A percentile compares a stretch with the other conserved stretches of the same genome.
Evolutionary conservation across 2,329 filamentous ascomycete genomes (phyloP).

Genomic region (Aspergillus fumigatus): DNA sequence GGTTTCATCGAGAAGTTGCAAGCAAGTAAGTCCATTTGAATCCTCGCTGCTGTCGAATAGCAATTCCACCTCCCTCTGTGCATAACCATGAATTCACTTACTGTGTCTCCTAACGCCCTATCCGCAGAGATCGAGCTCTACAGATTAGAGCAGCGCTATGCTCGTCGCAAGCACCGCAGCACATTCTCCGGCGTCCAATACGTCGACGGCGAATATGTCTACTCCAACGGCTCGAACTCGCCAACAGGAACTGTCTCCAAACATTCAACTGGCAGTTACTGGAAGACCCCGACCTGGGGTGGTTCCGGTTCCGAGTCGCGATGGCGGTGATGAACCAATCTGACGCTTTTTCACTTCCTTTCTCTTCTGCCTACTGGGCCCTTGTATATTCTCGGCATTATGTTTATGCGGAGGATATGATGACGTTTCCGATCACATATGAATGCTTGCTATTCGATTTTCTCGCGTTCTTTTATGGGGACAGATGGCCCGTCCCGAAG

Average conservation of each 20-base stretch:
- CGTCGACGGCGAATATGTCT: slow-evolving; percentile 93
- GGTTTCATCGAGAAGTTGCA: slow-evolving; percentile 49
- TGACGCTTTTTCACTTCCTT: slow-evolving; percentile 1
- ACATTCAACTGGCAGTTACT: slow-evolving; percentile 32
- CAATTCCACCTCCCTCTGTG: not conserved
- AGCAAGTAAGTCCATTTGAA: slow-evolving; percentile 40
- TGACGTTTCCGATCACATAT: slow-evolving; percentile 9
- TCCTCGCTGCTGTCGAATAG: not conserved
- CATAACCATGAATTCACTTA: not conserved
- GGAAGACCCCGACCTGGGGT: slow-evolving; percentile 29
- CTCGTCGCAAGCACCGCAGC: slow-evolving; percentile 80
- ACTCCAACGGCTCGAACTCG: slow-evolving; percentile 44
- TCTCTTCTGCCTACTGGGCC: slow-evolving; percentile 4
- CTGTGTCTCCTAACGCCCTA: slow-evolving; percentile 6
- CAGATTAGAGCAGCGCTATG: slow-evolving; percentile 92
- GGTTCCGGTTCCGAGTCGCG: slow-evolving; percentile 25
- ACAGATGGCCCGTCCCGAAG: not conserved
- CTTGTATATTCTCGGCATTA: slow-evolving; percentile 18
- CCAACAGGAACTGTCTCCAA: slow-evolving; percentile 37
- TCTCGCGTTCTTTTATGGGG: not conserved
- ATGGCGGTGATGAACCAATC: slow-evolving; percentile 18
- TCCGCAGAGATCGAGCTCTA: slow-evolving; percentile 73
- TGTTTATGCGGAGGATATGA: slow-evolving; percentile 18
- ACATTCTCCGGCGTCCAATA: slow-evolving; percentile 88
- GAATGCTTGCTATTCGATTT: slow-evolving; percentile 4